Conservation (phyloP, 2,329 filamentous ascomycete species). For the Ilyonectria mors-panacis region DNA sequence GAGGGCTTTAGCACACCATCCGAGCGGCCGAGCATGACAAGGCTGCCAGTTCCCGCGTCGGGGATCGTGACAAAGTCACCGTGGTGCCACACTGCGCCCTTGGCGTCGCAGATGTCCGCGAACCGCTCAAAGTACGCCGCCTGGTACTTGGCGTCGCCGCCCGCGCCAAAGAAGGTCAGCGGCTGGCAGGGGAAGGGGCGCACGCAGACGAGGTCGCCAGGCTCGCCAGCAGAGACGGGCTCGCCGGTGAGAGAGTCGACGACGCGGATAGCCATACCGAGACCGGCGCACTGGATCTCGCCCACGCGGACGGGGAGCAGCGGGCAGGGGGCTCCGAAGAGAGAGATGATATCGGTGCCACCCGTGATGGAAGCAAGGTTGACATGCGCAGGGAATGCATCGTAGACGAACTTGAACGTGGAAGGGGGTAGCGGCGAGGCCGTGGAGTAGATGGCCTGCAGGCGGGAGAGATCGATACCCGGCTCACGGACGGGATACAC, state of each 20-base stretch:
- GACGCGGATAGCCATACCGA: conserved; percentile 82
- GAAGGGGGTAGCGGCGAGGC: conserved; percentile 93
- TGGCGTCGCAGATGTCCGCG: conserved; percentile 57
- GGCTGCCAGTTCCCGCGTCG: conserved; percentile 79
- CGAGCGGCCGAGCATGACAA: conserved; percentile 92
- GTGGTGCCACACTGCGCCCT: conserved; percentile 84
- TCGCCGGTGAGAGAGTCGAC: conserved; percentile 72
- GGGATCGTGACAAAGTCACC: conserved; percentile 86
- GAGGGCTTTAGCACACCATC: conserved; percentile 95
- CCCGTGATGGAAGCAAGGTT: conserved; percentile 96
- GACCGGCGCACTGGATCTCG: conserved; percentile 83
- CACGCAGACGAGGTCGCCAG: conserved; percentile 91
- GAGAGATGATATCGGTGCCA: conserved; percentile 95
- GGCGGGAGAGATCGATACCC: conserved; percentile 70
- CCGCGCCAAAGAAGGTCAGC: conserved; percentile 85
- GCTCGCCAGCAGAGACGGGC: conserved; percentile 71
- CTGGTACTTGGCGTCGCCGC: conserved; percentile 79
- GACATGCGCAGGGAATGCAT: conserved; percentile 82
- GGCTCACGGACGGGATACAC: conserved; percentile 70
- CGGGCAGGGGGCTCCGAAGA: conserved; percentile 90
- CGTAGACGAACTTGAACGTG: conserved; percentile 92
- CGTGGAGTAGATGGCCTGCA: conserved; percentile 93
- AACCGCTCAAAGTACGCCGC: conserved; percentile 93
- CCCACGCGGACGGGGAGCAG: conserved; percentile 80
- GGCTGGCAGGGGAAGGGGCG: conserved; percentile 93